phyloP scores from a whole-genome alignment of 805 yeast genomes.

The Starmera dryadoides region DNA sequence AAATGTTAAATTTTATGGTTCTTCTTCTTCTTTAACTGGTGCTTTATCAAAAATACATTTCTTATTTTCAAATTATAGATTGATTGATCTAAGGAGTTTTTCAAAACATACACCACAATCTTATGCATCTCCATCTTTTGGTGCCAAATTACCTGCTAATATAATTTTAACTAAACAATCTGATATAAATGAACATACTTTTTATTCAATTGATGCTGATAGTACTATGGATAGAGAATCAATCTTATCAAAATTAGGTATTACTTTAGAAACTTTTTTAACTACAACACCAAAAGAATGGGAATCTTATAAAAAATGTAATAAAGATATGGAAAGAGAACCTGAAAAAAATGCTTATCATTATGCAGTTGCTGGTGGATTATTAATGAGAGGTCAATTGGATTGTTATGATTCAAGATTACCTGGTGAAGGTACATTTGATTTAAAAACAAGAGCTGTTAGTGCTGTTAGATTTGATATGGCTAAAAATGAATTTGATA shows the following conservation, averaged over 20 bases:
- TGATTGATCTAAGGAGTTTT: slow-evolving; percentile 37
- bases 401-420: slow-evolving; percentile 72
- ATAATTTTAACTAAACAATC: slow-evolving; percentile 42
- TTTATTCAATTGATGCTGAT: slow-evolving; percentile 67
- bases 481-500: slow-evolving; percentile 34
- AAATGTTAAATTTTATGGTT: slow-evolving; percentile 46
- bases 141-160: slow-evolving; percentile 46
- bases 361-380: slow-evolving; percentile 60
- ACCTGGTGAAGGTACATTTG: slow-evolving; percentile 91
- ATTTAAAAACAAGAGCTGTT: slow-evolving; percentile 86
- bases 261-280: slow-evolving; percentile 67
- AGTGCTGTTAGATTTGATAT: slow-evolving; percentile 78
- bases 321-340: slow-evolving; percentile 10
- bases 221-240: slow-evolving; percentile 60
- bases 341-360: slow-evolving; percentile 44
- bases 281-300: slow-evolving; percentile 54
- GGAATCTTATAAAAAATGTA: slow-evolving; percentile 17
- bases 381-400: slow-evolving; percentile 82
- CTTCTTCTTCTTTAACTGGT: slow-evolving; percentile 86
- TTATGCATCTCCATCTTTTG: slow-evolving; percentile 28
- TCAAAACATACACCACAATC: slow-evolving; percentile 30
- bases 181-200: slow-evolving; percentile 17
- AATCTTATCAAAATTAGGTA: slow-evolving; percentile 68
- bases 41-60: slow-evolving; percentile 68
- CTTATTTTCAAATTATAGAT: slow-evolving; percentile 54